A percentile compares a stretch with the other conserved stretches of the same genome.
phyloP scores from a whole-genome alignment of 345 rosid genomes.

The Linum tenue region DNA sequence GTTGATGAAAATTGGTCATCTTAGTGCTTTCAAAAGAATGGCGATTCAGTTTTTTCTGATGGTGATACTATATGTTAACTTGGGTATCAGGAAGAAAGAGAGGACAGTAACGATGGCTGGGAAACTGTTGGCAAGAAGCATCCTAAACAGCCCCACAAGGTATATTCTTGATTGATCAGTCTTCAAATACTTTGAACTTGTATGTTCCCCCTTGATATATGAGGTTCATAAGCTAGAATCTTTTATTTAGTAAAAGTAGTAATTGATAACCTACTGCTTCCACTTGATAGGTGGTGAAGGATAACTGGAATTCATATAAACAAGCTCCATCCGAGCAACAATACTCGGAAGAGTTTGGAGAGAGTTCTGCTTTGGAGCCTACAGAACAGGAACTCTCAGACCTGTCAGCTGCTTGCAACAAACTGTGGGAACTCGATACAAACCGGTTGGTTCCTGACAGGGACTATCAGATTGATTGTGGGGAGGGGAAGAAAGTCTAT shows the following conservation, averaged over 20 bases:
- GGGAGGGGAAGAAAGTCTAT: conserved; percentile 80
- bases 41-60: neutral
- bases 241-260: neutral
- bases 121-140: conserved; percentile 66
- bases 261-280: neutral
- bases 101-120: conserved; percentile 62
- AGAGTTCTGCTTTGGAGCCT: conserved; percentile 37
- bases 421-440: conserved; percentile 76
- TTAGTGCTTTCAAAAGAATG: neutral
- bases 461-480: conserved; percentile 83
- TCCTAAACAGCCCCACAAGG: conserved; percentile 52
- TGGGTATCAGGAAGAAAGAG: conserved; percentile 26
- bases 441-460: conserved; percentile 73
- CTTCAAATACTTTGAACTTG: conserved; percentile 5
- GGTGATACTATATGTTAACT: neutral
- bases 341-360: conserved; percentile 52
- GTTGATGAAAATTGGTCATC: neutral
- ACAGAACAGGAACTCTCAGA: conserved; percentile 63
- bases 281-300: conserved; percentile 48
- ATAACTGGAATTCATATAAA: conserved; percentile 70
- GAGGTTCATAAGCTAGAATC: too few species aligned
- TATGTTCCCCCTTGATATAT: neutral
- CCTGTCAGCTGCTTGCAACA: conserved; percentile 73
- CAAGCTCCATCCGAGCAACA: conserved; percentile 57
- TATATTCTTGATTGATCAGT: conserved; percentile 7